Evolutionary conservation across 2,329 filamentous ascomycete genomes (phyloP).

Genomic region (Scolecobasidium constrictum): DNA sequence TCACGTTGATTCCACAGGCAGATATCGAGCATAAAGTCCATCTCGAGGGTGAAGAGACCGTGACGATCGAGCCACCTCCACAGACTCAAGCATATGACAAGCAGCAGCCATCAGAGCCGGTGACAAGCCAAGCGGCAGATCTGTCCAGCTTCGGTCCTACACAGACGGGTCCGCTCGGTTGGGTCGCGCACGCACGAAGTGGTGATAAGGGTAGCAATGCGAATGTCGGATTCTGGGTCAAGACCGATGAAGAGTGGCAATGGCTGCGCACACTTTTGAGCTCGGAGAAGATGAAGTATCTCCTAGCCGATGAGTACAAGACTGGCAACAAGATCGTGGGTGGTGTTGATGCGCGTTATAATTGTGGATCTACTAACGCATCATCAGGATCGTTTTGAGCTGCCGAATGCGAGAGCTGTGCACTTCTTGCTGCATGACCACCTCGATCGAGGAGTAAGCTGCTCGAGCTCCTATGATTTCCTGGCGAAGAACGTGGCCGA

Average conservation of each 20-base stretch:
- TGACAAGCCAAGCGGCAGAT: constrained; percentile 1
- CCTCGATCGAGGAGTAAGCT: constrained; percentile 21
- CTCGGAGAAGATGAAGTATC: constrained; percentile 15
- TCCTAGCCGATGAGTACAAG: constrained; percentile 21
- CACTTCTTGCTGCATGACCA: constrained; percentile 28
- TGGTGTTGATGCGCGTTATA: too few species aligned
- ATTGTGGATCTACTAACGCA: constrained; percentile 7
- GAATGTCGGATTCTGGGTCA: constrained; percentile 26
- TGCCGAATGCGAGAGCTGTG: constrained; percentile 20
- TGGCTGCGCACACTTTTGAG: constrained; percentile 22
- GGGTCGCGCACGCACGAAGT: constrained; percentile 11
- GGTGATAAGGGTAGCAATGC: constrained; percentile 26
- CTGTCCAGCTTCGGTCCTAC: constrained; percentile 9
- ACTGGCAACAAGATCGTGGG: constrained; percentile 12
- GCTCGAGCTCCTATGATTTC: constrained; percentile 12
- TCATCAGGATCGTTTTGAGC: constrained; percentile 21
- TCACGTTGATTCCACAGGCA: constrained; percentile 22
- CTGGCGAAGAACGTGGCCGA: constrained; percentile 16
- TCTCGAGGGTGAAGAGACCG: constrained; percentile 18
- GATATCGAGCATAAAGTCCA: constrained; percentile 18
- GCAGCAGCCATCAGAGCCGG: constrained; percentile 23
- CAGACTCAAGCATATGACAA: constrained; percentile 20
- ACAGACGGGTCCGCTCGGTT: constrained; percentile 10
- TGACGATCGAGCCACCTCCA: constrained; percentile 23
- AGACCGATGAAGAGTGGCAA: constrained; percentile 21